Percentiles rank a stretch among this genome's conserved stretches.
These are phyloP conservation scores for Russula sp. DNA, from an alignment of 768 basidiomycete species.

Conservation along the genomic window DNA sequence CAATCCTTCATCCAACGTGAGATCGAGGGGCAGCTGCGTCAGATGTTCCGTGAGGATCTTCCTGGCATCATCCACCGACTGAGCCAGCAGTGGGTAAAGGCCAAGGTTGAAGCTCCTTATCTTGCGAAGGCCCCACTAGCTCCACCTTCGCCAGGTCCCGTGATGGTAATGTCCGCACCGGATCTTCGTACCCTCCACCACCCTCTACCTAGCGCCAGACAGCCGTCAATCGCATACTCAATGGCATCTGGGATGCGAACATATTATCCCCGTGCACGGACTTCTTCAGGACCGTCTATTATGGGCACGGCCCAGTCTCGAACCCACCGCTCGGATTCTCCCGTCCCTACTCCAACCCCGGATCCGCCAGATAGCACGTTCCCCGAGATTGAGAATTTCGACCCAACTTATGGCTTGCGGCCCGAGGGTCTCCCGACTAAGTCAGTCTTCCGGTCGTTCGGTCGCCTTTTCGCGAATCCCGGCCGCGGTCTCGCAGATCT, in stretches of 20 bases:
- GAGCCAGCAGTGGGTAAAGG: constrained; percentile 93
- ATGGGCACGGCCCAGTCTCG: constrained; percentile 14
- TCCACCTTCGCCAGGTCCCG: constrained; percentile 18
- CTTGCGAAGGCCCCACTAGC: constrained; percentile 48
- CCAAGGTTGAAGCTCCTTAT: constrained; percentile 91
- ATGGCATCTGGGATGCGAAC: constrained; percentile 10
- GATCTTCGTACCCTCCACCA: constrained; percentile 4
- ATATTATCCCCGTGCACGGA: constrained; percentile 11
- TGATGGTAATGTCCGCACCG: constrained; percentile 15
- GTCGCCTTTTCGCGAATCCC: constrained; percentile 60
- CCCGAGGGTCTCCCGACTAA: constrained; percentile 87
- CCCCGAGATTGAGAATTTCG: constrained; percentile 78
- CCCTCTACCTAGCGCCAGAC: not conserved
- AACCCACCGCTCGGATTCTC: constrained; percentile 25
- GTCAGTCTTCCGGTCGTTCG: constrained; percentile 74
- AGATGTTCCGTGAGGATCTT: constrained; percentile 97
- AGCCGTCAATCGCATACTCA: constrained; percentile 4
- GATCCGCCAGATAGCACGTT: constrained; percentile 34
- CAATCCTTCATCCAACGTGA: constrained; percentile 97
- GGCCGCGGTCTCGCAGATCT: constrained; percentile 71
- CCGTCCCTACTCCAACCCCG: constrained; percentile 29
- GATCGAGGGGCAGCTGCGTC: constrained; percentile 93
- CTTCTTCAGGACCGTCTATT: constrained; percentile 15
- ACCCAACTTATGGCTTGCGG: constrained; percentile 93
- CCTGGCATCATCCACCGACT: constrained; percentile 95